Evolutionary conservation across 495 filamentous ascomycete genomes (phyloP), one percentile per base, ranked within the genome.

Genomic region (Penicillium maclennaniae): DNA sequence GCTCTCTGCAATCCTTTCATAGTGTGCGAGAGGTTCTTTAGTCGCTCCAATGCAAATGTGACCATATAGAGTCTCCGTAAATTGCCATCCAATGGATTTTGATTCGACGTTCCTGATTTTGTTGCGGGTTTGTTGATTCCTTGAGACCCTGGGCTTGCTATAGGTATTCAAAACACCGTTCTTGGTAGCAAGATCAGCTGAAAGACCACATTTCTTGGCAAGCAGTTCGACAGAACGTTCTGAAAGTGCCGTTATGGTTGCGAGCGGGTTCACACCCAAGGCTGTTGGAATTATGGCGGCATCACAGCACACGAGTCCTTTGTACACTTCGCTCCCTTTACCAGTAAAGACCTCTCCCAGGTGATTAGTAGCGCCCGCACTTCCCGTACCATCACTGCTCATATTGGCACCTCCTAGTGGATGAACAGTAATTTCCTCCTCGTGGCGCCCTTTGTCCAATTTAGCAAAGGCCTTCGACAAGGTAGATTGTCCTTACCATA

Each of bases 211-310:
- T 34, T 69, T 63, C 51, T 61, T 53, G 6, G 72, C 68, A 42
- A 82, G 75, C 3, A 68, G 63, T 45, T 80, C 77, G 9, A 87
- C 72, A 0, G 78, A 79, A 27, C 85, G 74, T 65, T 87, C 84
- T 0, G 85, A 82, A 21, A 89, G 72, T 17, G 85, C 83, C 0
- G 84, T 77, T 36, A 87, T 87, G 3, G 84, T 89, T 15, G 83
- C 86, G 50, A 86, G 80, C n/a, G 83, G 83, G 58, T 88, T 88
- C 12, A 82, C 81, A 19, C 58, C 83, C 12, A 88, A 66, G n/a
- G 82, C 75, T 31, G 80, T 80, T 1, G 85, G 84, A 50, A 89
- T 78, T 2, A 83, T 65, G n/a, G 83, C 75, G 23, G 66, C 83
- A 63, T 89, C 85, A 1, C 80, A 83, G 49, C 83, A 79, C 19